Conservation (phyloP, 352 stramenopile genomes). For the Pythium rhizo-oryzae region DNA sequence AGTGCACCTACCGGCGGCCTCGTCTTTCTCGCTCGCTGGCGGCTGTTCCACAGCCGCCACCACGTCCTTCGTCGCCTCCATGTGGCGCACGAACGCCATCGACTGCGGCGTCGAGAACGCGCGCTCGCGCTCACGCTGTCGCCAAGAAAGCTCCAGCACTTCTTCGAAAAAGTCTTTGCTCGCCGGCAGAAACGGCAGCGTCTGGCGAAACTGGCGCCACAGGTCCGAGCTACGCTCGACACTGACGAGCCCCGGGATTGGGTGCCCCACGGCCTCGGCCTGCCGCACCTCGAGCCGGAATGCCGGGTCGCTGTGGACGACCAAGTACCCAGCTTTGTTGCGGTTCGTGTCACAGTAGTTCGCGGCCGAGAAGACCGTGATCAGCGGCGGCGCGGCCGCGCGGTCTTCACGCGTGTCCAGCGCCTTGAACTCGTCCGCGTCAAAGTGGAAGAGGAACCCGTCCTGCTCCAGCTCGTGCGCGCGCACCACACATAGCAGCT, state of each 20-base stretch:
- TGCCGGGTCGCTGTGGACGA: constrained; percentile 41
- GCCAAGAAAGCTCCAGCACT: constrained; percentile 50
- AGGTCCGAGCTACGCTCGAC: constrained; percentile 62
- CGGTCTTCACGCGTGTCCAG: constrained; percentile 56
- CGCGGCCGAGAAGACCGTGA: constrained; percentile 95
- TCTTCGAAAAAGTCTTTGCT: constrained; percentile 86
- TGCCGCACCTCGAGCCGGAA: constrained; percentile 64
- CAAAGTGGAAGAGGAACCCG: constrained; percentile 70
- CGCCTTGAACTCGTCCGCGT: constrained; percentile 38
- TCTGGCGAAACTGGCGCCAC: constrained; percentile 73
- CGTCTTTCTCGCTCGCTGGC: not conserved
- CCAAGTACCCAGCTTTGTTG: constrained; percentile 69
- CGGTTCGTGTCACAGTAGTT: constrained; percentile 94
- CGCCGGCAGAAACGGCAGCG: constrained; percentile 76
- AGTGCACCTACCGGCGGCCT: not conserved
- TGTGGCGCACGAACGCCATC: constrained; percentile 6
- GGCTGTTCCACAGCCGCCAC: not conserved
- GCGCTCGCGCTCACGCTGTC: constrained; percentile 8
- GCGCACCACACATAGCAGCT: constrained; percentile 70
- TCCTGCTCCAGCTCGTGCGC: constrained; percentile 84
- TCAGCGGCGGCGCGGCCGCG: constrained; percentile 66
- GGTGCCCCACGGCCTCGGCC: constrained; percentile 48
- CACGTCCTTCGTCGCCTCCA: constrained; percentile 1
- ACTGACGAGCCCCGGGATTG: constrained; percentile 50
- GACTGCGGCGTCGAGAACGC: constrained; percentile 11